A percentile compares a stretch with the other conserved stretches of the same genome.
phyloP scores from a whole-genome alignment of 495 filamentous ascomycete species.

The Aspergillus asperescens region DNA sequence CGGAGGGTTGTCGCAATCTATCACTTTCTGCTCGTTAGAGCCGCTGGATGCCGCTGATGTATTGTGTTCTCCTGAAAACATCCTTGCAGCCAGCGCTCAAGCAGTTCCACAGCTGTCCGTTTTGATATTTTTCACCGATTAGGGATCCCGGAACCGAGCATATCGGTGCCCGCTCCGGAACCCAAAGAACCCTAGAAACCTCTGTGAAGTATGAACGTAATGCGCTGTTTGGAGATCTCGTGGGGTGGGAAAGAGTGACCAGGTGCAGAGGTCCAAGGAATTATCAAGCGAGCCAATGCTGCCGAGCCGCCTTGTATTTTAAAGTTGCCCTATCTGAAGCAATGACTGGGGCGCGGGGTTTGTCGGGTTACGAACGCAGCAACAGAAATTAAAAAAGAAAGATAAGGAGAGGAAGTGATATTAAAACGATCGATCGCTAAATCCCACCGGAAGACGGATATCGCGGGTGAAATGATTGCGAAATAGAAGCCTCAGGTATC shows the following conservation, averaged over 20 bases:
- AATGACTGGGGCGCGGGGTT: slow-evolving; percentile 33
- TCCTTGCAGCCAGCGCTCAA: slow-evolving; percentile 37
- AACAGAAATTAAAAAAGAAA: neutral
- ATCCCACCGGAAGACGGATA: neutral
- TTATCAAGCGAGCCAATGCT: slow-evolving; percentile 28
- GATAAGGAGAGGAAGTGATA: neutral
- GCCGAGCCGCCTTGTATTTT: slow-evolving; percentile 27
- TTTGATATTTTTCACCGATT: slow-evolving; percentile 29
- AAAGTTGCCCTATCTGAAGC: slow-evolving; percentile 33
- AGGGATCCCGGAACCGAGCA: slow-evolving; percentile 46
- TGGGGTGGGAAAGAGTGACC: slow-evolving; percentile 4
- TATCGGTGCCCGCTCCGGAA: slow-evolving; percentile 47
- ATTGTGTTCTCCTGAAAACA: slow-evolving; percentile 36
- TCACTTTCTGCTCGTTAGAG: slow-evolving; percentile 27
- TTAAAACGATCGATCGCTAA: slow-evolving; percentile 16
- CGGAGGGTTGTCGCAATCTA: slow-evolving; percentile 19
- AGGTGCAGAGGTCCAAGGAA: slow-evolving; percentile 13
- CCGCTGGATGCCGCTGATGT: slow-evolving; percentile 28
- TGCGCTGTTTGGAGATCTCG: neutral
- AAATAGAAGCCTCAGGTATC: slow-evolving; percentile 8
- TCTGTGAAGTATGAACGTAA: slow-evolving; percentile 6
- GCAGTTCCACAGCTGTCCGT: slow-evolving; percentile 35
- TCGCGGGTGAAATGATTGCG: neutral
- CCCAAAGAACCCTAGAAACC: slow-evolving; percentile 28
- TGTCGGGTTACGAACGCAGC: slow-evolving; percentile 16